phyloP scores from a whole-genome alignment of 73 alveolate species.

The Diophrys appendiculata region DNA sequence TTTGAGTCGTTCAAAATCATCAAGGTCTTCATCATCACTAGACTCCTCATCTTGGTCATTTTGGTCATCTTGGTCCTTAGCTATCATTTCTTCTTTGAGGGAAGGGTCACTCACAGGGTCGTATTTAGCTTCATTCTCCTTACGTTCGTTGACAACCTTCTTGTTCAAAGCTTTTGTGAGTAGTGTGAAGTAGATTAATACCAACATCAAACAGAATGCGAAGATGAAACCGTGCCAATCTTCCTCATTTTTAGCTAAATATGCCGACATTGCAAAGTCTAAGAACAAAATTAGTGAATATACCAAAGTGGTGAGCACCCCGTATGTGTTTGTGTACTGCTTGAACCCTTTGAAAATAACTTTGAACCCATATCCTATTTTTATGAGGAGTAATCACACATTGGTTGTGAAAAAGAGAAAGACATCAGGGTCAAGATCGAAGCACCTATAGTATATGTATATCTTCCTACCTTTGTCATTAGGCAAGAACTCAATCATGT shows the following conservation, averaged over 20 bases:
- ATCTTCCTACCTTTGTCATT: not conserved
- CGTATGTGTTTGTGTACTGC: not conserved
- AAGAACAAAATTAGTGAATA: not conserved
- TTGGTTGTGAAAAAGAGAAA: not conserved
- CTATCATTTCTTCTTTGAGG: not conserved
- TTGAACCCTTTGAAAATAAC: not conserved
- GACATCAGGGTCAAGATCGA: not conserved
- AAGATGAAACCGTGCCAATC: not conserved
- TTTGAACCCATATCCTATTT: slow-evolving; percentile 2
- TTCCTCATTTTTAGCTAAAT: not conserved
- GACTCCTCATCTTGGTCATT: not conserved
- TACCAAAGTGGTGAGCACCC: not conserved
- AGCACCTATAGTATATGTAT: not conserved
- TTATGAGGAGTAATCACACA: not conserved
- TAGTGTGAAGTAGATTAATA: not conserved
- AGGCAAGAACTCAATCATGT: too few species aligned
- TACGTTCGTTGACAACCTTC: slow-evolving; percentile 7
- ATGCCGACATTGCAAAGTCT: not conserved
- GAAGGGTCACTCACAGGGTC: not conserved
- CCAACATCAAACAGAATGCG: not conserved
- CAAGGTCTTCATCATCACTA: slow-evolving; percentile 17
- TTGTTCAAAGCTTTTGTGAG: not conserved
- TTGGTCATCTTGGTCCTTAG: not conserved
- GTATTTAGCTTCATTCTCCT: not conserved
- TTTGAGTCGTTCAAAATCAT: slow-evolving; percentile 49